A percentile compares a stretch with the other conserved stretches of the same genome.
phyloP scores from a whole-genome alignment of 2,329 filamentous ascomycete species.

The Diaporthe batatas region DNA sequence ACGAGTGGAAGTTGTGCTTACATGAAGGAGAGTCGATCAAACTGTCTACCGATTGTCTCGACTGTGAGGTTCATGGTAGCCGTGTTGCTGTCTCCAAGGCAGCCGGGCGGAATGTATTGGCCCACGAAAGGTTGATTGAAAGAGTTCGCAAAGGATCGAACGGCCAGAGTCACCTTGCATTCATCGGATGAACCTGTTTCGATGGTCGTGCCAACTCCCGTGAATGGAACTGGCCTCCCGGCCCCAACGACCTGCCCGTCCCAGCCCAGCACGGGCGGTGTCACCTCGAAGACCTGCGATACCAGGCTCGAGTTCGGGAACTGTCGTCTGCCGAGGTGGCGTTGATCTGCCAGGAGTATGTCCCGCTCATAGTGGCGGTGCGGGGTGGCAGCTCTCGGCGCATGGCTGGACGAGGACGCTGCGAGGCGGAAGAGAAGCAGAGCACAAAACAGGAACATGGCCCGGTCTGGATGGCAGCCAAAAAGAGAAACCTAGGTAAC shows the following conservation, averaged over 20 bases:
- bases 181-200: constrained; percentile 1
- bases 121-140: constrained; percentile 72
- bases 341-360: constrained; percentile 17
- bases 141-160: constrained; percentile 6
- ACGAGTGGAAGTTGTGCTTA: constrained; percentile 68
- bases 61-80: constrained; percentile 84
- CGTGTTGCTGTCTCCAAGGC: constrained; percentile 72
- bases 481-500: no score
- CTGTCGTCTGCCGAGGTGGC: neutral
- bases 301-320: constrained; percentile 18
- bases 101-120: constrained; percentile 76
- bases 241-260: constrained; percentile 21
- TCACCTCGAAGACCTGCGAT: constrained; percentile 16
- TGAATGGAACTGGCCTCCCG: constrained; percentile 14
- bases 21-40: constrained; percentile 45
- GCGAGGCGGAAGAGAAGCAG: constrained; percentile 4
- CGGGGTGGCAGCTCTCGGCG: neutral
- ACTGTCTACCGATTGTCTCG: constrained; percentile 78
- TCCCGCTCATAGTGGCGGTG: constrained; percentile 13
- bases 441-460: neutral
- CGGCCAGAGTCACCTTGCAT: constrained; percentile 19
- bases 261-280: neutral
- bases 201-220: constrained; percentile 4
- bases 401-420: neutral
- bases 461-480: neutral